Percentiles rank a stretch among this genome's conserved stretches.
Conservation (phyloP, 2,329 filamentous ascomycete species). For the Aspergillus oerlinghausenensis region DNA sequence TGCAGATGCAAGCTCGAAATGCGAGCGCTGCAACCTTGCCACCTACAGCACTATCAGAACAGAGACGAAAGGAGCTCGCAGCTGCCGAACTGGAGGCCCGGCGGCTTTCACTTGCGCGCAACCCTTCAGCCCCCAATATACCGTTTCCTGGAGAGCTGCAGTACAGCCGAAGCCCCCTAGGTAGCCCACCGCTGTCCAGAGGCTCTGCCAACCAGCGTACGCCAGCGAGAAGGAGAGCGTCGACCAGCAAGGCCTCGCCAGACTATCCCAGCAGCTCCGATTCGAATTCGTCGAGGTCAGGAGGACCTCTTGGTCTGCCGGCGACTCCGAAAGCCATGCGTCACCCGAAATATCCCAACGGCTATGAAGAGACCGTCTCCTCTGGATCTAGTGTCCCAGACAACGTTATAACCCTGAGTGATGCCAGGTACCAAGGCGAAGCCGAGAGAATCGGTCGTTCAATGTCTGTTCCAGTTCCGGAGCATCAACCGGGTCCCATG, state of each 20-base stretch:
- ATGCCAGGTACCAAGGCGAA: slow-evolving; percentile 35
- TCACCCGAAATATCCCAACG: slow-evolving; percentile 61
- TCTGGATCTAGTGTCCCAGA: slow-evolving; percentile 56
- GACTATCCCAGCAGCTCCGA: slow-evolving; percentile 37
- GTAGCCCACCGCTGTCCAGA: slow-evolving; percentile 40
- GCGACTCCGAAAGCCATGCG: slow-evolving; percentile 90
- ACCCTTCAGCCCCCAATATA: slow-evolving; percentile 74
- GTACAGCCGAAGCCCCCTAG: slow-evolving; percentile 39
- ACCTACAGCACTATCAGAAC: slow-evolving; percentile 51
- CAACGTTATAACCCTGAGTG: slow-evolving; percentile 33
- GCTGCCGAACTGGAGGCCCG: slow-evolving; percentile 86
- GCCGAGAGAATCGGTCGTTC: slow-evolving; percentile 34
- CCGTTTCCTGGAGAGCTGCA: slow-evolving; percentile 62
- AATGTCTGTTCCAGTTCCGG: slow-evolving; percentile 36
- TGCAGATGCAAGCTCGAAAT: slow-evolving; percentile 21
- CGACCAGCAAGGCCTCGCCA: slow-evolving; percentile 36
- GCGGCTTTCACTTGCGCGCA: slow-evolving; percentile 73
- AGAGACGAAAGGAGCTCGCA: slow-evolving; percentile 67
- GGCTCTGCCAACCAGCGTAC: slow-evolving; percentile 30
- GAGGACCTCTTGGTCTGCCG: slow-evolving; percentile 67
- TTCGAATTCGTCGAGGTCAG: slow-evolving; percentile 41
- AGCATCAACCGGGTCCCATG: slow-evolving; percentile 20
- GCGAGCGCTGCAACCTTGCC: slow-evolving; percentile 18
- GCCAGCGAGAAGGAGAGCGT: slow-evolving; percentile 26
- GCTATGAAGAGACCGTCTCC: slow-evolving; percentile 46